phyloP scores from a whole-genome alignment of 208 protist species.

The Acanthamoeba quina region DNA sequence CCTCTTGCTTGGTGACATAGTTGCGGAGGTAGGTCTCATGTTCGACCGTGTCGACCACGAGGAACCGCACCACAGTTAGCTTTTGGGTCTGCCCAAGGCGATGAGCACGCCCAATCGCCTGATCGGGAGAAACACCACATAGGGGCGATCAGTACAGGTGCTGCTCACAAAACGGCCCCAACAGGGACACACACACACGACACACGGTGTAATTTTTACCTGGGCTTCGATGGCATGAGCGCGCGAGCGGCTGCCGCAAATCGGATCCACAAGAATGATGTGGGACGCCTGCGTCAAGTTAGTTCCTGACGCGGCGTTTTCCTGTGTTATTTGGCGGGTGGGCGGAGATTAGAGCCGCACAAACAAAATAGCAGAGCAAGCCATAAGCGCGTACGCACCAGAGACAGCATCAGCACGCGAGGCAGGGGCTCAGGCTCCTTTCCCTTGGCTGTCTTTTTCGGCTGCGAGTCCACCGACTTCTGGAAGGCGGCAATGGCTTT shows the following conservation, averaged over 20 bases:
- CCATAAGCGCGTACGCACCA: neutral
- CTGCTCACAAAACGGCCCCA: neutral
- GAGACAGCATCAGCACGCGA: constrained; percentile 80
- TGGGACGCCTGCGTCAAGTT: constrained; percentile 79
- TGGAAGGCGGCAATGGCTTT: constrained; percentile 80
- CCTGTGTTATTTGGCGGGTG: neutral
- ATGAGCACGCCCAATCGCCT: constrained; percentile 47
- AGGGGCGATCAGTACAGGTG: neutral
- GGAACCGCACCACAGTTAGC: constrained; percentile 52
- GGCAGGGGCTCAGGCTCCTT: constrained; percentile 43
- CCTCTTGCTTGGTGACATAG: constrained; percentile 12
- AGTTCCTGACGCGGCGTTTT: constrained; percentile 79
- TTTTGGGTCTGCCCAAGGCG: constrained; percentile 42
- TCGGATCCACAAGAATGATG: constrained; percentile 78
- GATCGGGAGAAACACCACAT: neutral
- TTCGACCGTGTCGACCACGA: constrained; percentile 48
- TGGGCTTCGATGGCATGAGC: constrained; percentile 74
- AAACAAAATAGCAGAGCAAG: neutral
- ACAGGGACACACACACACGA: neutral
- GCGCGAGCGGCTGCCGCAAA: constrained; percentile 58
- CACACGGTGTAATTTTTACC: neutral
- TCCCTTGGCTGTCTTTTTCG: constrained; percentile 18
- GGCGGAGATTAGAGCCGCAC: neutral
- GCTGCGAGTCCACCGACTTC: constrained; percentile 49
- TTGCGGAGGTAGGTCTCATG: constrained; percentile 57